These are phyloP conservation scores for Albizia julibrissin DNA, from an alignment of 306 rosid species.

Conservation along the genomic window DNA sequence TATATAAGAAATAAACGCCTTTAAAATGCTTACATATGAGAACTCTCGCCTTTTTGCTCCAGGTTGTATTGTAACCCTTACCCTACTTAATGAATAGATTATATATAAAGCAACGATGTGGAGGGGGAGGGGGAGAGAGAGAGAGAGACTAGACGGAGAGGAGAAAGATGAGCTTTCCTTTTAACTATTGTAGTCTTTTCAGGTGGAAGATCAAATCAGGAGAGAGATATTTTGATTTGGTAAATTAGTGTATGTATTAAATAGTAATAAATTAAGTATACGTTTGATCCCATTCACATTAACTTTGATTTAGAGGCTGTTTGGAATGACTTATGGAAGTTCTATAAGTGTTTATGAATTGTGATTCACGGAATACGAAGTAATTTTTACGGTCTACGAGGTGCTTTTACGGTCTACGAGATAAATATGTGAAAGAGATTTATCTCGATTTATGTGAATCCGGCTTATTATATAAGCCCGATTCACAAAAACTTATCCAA, in stretches of 20 bases:
- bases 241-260: background rate
- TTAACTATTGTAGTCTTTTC: background rate
- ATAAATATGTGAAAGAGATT: too few species aligned
- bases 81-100: conserved; percentile 16
- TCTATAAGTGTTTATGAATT: too few species aligned
- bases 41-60: conserved; percentile 35
- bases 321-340: too few species aligned
- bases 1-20: conserved; percentile 33
- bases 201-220: conserved; percentile 1
- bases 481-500: too few species aligned
- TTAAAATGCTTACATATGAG: background rate
- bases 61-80: conserved; percentile 24
- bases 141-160: background rate
- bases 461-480: too few species aligned
- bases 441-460: too few species aligned
- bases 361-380: too few species aligned
- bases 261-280: too few species aligned
- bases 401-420: too few species aligned
- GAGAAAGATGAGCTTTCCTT: conserved; percentile 3
- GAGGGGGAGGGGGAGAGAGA: background rate
- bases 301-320: too few species aligned
- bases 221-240: background rate
- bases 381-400: too few species aligned
- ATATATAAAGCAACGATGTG: conserved; percentile 1
- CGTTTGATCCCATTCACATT: too few species aligned